Evolutionary conservation across 306 rosid genomes (phyloP).

Genomic region (Fagus crenata): DNA sequence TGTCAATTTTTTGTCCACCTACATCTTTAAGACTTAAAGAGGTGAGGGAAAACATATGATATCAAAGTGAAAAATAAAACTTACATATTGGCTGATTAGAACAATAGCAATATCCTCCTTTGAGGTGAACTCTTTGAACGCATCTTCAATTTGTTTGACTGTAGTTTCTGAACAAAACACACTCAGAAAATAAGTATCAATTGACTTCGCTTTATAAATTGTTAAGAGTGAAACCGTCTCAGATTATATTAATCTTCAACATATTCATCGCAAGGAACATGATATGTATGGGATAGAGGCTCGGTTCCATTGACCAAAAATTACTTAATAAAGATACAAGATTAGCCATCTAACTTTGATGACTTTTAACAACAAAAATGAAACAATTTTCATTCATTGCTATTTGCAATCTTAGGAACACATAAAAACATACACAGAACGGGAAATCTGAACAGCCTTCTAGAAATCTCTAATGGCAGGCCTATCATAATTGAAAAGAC

Average conservation of each 20-base stretch:
- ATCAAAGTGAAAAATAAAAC: conserved; percentile 24
- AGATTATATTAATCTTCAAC: not conserved
- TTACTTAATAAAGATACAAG: not conserved
- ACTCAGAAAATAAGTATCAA: not conserved
- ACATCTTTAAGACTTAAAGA: not conserved
- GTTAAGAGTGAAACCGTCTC: not conserved
- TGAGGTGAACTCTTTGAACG: conserved; percentile 85
- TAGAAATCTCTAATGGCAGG: not conserved
- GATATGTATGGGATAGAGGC: not conserved
- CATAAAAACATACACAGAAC: not conserved
- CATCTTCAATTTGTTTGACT: conserved; percentile 89
- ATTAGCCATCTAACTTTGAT: not conserved
- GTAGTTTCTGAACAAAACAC: conserved; percentile 63
- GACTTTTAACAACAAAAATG: too few species aligned
- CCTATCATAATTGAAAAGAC: too few species aligned
- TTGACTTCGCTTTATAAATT: not conserved
- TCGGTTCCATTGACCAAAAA: not conserved
- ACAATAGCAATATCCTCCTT: conserved; percentile 84
- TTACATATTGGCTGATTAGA: conserved; percentile 93
- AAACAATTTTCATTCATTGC: not conserved
- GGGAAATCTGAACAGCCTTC: not conserved
- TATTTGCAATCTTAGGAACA: not conserved
- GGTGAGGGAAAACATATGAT: not conserved
- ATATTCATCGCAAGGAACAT: not conserved
- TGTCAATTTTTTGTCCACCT: not conserved